Evolutionary conservation across 805 yeast genomes (phyloP), one percentile per base, ranked within the genome.

Genomic region (Jamesozyma hellenica): DNA sequence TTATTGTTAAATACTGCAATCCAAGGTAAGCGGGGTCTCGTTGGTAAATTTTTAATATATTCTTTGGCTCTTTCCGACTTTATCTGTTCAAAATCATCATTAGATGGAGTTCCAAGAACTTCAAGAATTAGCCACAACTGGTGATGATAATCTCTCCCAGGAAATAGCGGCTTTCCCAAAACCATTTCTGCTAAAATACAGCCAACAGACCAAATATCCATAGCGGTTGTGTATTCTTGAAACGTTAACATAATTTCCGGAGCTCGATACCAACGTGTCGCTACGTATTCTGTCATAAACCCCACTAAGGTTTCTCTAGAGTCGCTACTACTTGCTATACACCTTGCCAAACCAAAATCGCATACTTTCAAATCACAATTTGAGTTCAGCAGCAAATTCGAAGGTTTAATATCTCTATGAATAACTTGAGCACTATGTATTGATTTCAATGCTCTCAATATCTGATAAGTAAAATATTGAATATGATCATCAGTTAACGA

Each of bases 231-330:
- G 48, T 82, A 82, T 50, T 78, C 79, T 31, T 82, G 77, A 43
- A 74, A 70, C 1, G 84, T 75, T 21, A 82, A 61, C 90, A 82
- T 82, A 42, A 82, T 79, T 56, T 82, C 92, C 0, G 90, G 90
- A 0, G 90, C 90, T 39, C 92, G 64, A 55, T 82, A 82, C 90
- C 90, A 82, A 50, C 92, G 65, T 8, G 92, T 82, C 3, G 90
- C 90, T 3, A 82, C 92, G 48, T 82, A 82, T 54, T 82, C 90
- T 0, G 90, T 82, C 65, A 82, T 65, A 46, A 72, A 71, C 0
- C 80, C 72, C 28, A 71, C 65, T 43, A 68, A 54, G 34, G 68
- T 66, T 45, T 70, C 72, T 40, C 67, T 55, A 29, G 77, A 69
- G 32, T 54, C 53, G 13, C 53, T 49, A 36, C 58, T 53, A 16